Percentiles rank a stretch among this genome's conserved stretches.
phyloP scores from a whole-genome alignment of 306 rosid genomes.

The Citrullus mucosospermus region DNA sequence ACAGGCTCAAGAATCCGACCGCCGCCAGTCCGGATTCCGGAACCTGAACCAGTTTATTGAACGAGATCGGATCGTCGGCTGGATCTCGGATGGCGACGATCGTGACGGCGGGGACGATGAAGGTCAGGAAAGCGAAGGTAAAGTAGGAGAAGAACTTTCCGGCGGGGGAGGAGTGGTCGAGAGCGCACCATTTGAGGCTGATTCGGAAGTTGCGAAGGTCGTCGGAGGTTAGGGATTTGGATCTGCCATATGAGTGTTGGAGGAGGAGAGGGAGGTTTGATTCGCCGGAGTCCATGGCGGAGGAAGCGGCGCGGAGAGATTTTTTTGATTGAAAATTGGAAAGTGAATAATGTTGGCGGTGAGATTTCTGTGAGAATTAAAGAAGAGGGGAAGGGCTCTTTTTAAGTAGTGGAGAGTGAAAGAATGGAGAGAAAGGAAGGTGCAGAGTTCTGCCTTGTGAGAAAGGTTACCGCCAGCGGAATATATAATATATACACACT shows the following conservation, averaged over 20 bases:
- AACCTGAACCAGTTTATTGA: conserved; percentile 67
- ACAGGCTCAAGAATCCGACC: conserved; percentile 50
- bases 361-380: neutral
- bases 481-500: too few species aligned
- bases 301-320: neutral
- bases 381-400: neutral
- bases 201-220: conserved; percentile 48
- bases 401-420: too few species aligned
- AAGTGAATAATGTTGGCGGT: neutral
- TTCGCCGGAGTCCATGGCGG: conserved; percentile 9
- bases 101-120: conserved; percentile 39
- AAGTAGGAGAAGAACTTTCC: conserved; percentile 49
- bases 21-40: conserved; percentile 62
- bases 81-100: conserved; percentile 29
- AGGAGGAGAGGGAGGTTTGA: conserved; percentile 38
- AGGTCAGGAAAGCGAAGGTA: conserved; percentile 35
- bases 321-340: neutral
- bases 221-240: conserved; percentile 36
- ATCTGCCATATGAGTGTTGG: conserved; percentile 40
- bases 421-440: neutral
- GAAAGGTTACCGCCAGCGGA: neutral
- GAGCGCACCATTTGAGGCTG: conserved; percentile 76
- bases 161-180: conserved; percentile 53
- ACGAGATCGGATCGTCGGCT: conserved; percentile 36
- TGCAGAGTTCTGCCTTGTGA: neutral